Base-by-base conservation (phyloP, 75 land plant species). In the Pinus albicaulis region DNA sequence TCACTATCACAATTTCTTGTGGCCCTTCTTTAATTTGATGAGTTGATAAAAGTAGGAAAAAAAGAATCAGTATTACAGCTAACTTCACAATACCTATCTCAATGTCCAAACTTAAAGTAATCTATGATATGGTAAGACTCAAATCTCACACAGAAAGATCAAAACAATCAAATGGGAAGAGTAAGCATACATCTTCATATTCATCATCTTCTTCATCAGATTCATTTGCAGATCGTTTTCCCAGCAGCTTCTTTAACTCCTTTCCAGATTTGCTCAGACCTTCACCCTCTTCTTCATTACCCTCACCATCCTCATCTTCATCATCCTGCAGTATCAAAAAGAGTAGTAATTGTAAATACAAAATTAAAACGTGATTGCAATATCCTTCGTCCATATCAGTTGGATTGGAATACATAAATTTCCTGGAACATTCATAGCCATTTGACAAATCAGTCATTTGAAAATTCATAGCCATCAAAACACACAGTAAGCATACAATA, bases 241-340 rank as follows among this genome's bases (percentile, higher is more conserved):
- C 96, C 76, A 98, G 90, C 71, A 98, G 74, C 77, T 98, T 98
- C 83, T 98, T 95, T 86, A 98, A 79, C 81, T 98, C 99, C 65
- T 91, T 90, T 31, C 99, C 99, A 53, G 98, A 95, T 82, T 95
- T 93, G 78, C 99, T 98, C 62, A 95, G 81, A 11, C 93, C 94
- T 11, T 82, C 87, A 72, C 95, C 94, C 28, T 87, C 95, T 57
- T 86, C 88, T 76, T 90, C 95, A 26, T 88, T 83, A 71, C 82
- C 85, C 62, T 77, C 90, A 63, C 82, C 88, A 12, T 88, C 91
- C 44, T 92, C 99, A 26, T 89, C 91, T 3, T 87, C 90, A 31
- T 90, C 92, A 73, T 94, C 98, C 95, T 94, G 74, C 14, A 82
- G 63, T 55, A 19, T 66, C 24, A 3, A 66, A 66, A 66, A 19